Base-by-base conservation (phyloP, 441 rosid species). In the Corymbia citriodora region DNA sequence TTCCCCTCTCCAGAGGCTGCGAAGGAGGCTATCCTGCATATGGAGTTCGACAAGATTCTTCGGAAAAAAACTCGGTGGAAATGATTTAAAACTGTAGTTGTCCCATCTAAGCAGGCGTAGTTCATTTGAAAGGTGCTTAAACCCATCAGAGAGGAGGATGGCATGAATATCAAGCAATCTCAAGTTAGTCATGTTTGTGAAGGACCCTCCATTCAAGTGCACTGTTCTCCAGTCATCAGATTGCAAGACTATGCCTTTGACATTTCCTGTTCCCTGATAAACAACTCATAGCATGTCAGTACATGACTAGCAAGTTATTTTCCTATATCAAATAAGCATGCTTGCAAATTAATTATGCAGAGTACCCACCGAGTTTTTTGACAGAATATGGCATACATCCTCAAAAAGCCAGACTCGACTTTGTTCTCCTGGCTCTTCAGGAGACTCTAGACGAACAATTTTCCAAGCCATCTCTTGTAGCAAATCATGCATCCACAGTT, bases 91-190 rank as follows among this genome's bases (percentile, higher is more conserved):
- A 88, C 36, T 50, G 21, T 12, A 5, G 89, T 21, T n/a, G 27
- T 89, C 25, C 95, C 96, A 93, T 14, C 68, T 88, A 8, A 94
- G 91, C 91, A 91, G 92, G 40, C 92, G 90, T 89, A 94, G 90
- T 68, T 94, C 89, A 29, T 87, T 85, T 3, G 93, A 90, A 63
- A 92, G 92, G 72, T 55, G 88, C 36, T 87, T 29, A 27, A 91
- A 90, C 12, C 91, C 91, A 74, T 89, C 61, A 45, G 89, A 87
- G 36, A 93, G 89, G 19, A 89, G 79, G 52, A 90, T 61, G 31
- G 63, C 25, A 3, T 88, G 85, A 36, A 91, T 40, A 9, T 91
- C 70, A 3, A 95, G 93, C 52, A 93, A 90, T 59, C 92, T 93
- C 36, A 95, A 93, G 87, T 93, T 91, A 33, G 33, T 70, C 93